Percentiles rank a stretch among this genome's conserved stretches.
These are phyloP conservation scores for Eustoma russellianum DNA, from an alignment of 257 asterid species.

Conservation along the genomic window DNA sequence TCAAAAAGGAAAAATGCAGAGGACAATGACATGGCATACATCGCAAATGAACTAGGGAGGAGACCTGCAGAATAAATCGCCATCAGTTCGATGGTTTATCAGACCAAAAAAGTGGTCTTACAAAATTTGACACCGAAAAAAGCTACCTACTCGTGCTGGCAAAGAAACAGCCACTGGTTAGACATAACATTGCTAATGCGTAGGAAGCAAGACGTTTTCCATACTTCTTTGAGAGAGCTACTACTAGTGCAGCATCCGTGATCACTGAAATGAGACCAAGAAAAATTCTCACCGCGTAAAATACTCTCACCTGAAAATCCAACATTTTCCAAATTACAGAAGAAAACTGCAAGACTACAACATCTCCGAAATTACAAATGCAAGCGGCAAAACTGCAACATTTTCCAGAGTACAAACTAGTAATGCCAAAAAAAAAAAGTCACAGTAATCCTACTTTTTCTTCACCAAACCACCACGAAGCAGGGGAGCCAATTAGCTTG, in stretches of 20 bases:
- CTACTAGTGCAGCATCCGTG: slow-evolving; percentile 84
- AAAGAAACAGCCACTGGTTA: slow-evolving; percentile 96
- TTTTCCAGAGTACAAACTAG: not conserved
- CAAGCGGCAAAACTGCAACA: not conserved
- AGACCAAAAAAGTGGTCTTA: not conserved
- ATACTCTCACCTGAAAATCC: slow-evolving; percentile 71
- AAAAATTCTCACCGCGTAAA: slow-evolving; percentile 78
- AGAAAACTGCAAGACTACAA: not conserved
- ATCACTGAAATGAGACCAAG: slow-evolving; percentile 68
- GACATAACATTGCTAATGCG: slow-evolving; percentile 92
- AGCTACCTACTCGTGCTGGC: slow-evolving; percentile 76
- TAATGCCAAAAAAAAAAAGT: slow-evolving; percentile 1
- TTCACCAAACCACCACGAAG: slow-evolving; percentile 85
- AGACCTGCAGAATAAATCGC: slow-evolving; percentile 54
- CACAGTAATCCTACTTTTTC: slow-evolving; percentile 53
- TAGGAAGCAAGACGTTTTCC: slow-evolving; percentile 94
- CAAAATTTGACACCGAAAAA: not conserved
- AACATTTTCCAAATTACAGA: not conserved
- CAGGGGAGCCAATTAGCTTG: slow-evolving; percentile 76
- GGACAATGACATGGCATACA: slow-evolving; percentile 94
- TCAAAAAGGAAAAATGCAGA: slow-evolving; percentile 80
- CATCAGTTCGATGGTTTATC: not conserved
- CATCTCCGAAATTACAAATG: not conserved
- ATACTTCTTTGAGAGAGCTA: slow-evolving; percentile 83
- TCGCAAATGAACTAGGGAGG: slow-evolving; percentile 95